A percentile compares a stretch with the other conserved stretches of the same genome.
Conservation (phyloP, 1,284 basidiomycete genomes). For the Peniophora sp. region DNA sequence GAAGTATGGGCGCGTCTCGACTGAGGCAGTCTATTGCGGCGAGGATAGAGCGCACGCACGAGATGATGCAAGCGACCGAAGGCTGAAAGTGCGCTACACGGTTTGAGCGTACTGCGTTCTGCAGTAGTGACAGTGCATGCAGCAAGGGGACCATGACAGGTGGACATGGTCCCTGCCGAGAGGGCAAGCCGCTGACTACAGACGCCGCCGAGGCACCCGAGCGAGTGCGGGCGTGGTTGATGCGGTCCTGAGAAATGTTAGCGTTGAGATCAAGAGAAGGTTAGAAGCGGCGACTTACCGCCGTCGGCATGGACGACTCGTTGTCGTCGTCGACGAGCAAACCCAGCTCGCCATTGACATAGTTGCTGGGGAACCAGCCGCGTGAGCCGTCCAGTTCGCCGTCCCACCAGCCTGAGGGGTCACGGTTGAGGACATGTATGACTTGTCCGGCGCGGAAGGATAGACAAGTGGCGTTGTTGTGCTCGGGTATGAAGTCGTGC, state of each 20-base stretch:
- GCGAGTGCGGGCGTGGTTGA: slow-evolving; percentile 10
- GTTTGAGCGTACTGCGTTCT: slow-evolving; percentile 74
- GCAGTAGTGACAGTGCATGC: slow-evolving; percentile 80
- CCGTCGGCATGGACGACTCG: slow-evolving; percentile 21
- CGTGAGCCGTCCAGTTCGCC: slow-evolving; percentile 81
- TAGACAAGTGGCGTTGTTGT: slow-evolving; percentile 74
- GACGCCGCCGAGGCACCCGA: slow-evolving; percentile 11
- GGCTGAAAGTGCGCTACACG: slow-evolving; percentile 79
- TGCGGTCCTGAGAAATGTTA: slow-evolving; percentile 7
- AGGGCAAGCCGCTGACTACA: slow-evolving; percentile 8
- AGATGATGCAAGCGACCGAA: slow-evolving; percentile 85
- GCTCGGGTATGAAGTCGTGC: slow-evolving; percentile 76
- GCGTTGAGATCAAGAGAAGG: not conserved
- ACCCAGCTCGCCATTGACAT: slow-evolving; percentile 60
- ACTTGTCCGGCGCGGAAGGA: slow-evolving; percentile 86
- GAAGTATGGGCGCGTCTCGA: slow-evolving; percentile 72
- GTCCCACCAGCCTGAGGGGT: slow-evolving; percentile 97
- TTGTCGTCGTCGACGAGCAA: slow-evolving; percentile 43
- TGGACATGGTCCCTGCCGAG: slow-evolving; percentile 33
- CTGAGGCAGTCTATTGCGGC: slow-evolving; percentile 81
- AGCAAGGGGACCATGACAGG: slow-evolving; percentile 72
- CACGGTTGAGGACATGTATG: slow-evolving; percentile 83
- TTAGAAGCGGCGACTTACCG: slow-evolving; percentile 29
- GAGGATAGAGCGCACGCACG: slow-evolving; percentile 87
- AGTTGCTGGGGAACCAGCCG: slow-evolving; percentile 99